Percentiles rank a stretch among this genome's conserved stretches.
Evolutionary conservation across 2,329 filamentous ascomycete genomes (phyloP).

Genomic region (Fusarium verticillioides): DNA sequence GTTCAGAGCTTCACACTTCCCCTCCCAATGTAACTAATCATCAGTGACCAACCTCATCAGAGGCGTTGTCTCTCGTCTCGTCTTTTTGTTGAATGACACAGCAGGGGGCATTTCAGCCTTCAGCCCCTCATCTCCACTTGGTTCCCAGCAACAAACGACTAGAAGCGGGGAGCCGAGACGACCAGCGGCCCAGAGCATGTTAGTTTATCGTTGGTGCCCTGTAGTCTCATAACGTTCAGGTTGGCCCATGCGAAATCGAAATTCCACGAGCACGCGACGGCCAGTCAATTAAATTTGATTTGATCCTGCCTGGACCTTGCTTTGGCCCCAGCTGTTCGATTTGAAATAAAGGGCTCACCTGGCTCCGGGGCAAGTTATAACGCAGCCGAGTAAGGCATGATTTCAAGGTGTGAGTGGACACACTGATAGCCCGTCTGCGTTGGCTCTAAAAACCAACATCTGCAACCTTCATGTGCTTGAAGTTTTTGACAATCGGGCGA

Average conservation of each 20-base stretch:
- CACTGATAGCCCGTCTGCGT: constrained; percentile 11
- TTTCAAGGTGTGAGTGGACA: constrained; percentile 34
- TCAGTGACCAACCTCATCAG: constrained; percentile 22
- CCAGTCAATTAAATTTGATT: constrained; percentile 23
- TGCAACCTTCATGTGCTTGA: constrained; percentile 25
- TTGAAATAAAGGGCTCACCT: constrained; percentile 22
- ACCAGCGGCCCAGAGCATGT: constrained; percentile 28
- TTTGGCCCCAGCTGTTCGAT: constrained; percentile 1
- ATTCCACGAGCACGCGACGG: constrained; percentile 24
- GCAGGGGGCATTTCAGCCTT: constrained; percentile 23
- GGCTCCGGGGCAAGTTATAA: constrained; percentile 19
- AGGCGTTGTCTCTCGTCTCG: constrained; percentile 11
- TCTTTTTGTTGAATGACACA: constrained; percentile 31
- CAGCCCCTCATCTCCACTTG: constrained; percentile 28
- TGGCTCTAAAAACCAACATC: constrained; percentile 19
- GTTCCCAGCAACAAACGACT: constrained; percentile 29
- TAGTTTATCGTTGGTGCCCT: constrained; percentile 39
- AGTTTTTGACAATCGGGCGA: constrained; percentile 29
- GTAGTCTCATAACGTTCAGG: constrained; percentile 27
- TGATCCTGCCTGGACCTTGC: constrained; percentile 8
- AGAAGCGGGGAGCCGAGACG: constrained; percentile 38
- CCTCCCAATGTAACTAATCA: constrained; percentile 10
- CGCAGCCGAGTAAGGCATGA: constrained; percentile 25
- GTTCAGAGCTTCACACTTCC: constrained; percentile 3
- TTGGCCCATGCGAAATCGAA: constrained; percentile 29